Evolutionary conservation across 2,329 filamentous ascomycete species (phyloP), one percentile per base, ranked within the genome.

Genomic region (Microcera coccophila): DNA sequence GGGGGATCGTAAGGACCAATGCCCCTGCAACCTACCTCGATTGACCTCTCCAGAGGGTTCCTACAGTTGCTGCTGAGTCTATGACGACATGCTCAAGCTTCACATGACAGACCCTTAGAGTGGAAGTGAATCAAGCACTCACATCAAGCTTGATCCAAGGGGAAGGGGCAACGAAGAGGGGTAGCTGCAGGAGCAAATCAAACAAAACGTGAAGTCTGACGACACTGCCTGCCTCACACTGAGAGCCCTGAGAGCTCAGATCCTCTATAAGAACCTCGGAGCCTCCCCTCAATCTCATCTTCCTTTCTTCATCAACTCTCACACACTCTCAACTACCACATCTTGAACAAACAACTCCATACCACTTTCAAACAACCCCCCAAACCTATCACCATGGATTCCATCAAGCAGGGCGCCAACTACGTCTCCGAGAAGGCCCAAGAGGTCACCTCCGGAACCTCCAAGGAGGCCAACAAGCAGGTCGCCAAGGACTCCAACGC

Each of bases 391-490:
- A 70, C 44, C 64, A 76, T 77, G 74, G 74, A 77, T 41, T 68
- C 72, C 50, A 49, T 76, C 62, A 74, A 75, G 73, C 78, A 83
- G 69, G 76, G 75, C 61, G 79, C 70, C 70, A 84, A 83, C 76
- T 81, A 78, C 76, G 78, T 82, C 65, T 65, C 73, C 50, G 81
- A 84, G 74, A 69, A 72, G 59, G 66, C 81, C 62, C 74, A 83
- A 72, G 70, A 81, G 63, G 70, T 71, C 48, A 62, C 72, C 50
- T 69, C 70, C 48, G 72, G 75, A 53, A 69, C 76, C 48, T 78
- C 73, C 69, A 85, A 85, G 78, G 80, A 84, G 70, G 71, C 71
- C 71, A 85, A 85, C 78, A 84, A 85, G 78, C 62, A 75, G 53
- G 74, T 80, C 53, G 82, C 81, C 65, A 84, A 85, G 75, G 78